These are phyloP conservation scores for Cyclocybe cylindracea DNA, from an alignment of 768 basidiomycete genomes.

Conservation along the genomic window DNA sequence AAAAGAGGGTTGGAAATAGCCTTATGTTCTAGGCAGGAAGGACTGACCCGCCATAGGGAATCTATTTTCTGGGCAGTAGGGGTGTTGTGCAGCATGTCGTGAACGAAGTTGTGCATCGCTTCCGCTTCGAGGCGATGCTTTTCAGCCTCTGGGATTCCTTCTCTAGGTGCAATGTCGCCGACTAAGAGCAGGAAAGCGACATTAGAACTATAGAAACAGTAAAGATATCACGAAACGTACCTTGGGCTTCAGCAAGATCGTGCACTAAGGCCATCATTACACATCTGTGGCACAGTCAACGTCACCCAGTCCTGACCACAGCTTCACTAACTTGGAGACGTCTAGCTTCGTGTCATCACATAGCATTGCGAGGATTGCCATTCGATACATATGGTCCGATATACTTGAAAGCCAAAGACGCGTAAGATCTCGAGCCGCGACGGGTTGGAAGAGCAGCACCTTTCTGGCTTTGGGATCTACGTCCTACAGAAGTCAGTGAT, in stretches of 20 bases:
- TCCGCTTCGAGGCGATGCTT: constrained; percentile 81
- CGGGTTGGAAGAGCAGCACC: constrained; percentile 41
- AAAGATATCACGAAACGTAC: constrained; percentile 29
- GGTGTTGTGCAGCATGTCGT: constrained; percentile 84
- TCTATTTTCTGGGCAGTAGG: constrained; percentile 69
- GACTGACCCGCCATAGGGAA: constrained; percentile 69
- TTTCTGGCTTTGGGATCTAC: constrained; percentile 84
- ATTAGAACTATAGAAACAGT: neutral
- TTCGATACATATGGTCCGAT: constrained; percentile 96
- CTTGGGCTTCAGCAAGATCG: constrained; percentile 95
- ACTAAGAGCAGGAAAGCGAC: constrained; percentile 44
- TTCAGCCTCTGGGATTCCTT: constrained; percentile 80
- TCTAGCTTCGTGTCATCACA: constrained; percentile 73
- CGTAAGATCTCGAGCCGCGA: neutral
- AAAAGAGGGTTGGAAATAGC: neutral
- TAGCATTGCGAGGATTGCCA: constrained; percentile 94
- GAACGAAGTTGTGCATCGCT: constrained; percentile 88
- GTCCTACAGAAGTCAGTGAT: constrained; percentile 2
- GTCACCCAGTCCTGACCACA: too few species aligned
- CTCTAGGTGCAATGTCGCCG: constrained; percentile 91
- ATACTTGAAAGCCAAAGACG: constrained; percentile 49
- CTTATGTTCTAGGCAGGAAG: neutral
- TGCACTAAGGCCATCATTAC: constrained; percentile 92
- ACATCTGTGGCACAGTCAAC: constrained; percentile 46
- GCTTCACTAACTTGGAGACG: constrained; percentile 59